These are phyloP conservation scores for Malus orientalis DNA, from an alignment of 306 rosid genomes.

Conservation along the genomic window DNA sequence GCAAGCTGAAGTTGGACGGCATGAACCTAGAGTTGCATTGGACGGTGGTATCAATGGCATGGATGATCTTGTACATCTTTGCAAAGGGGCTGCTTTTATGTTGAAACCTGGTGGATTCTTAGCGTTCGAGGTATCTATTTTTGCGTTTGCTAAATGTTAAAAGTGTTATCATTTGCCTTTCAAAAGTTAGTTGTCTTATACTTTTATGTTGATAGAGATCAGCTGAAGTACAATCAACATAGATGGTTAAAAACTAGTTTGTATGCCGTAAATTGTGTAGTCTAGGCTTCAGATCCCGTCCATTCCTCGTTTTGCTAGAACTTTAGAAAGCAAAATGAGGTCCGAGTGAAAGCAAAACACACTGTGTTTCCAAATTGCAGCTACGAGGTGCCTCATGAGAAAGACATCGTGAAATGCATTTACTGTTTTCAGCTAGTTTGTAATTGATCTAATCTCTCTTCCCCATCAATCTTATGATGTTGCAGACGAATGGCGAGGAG, in stretches of 20 bases:
- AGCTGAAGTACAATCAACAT: background rate
- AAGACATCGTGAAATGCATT: background rate
- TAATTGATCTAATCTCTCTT: constrained; percentile 10
- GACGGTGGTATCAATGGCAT: constrained; percentile 23
- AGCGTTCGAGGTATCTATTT: constrained; percentile 15
- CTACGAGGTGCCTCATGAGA: background rate
- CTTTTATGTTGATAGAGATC: background rate
- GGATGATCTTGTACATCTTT: constrained; percentile 66
- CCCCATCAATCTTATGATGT: constrained; percentile 12
- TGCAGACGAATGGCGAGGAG: constrained; percentile 80
- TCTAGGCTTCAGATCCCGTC: background rate
- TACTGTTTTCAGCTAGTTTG: background rate
- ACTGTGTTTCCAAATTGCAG: too few species aligned
- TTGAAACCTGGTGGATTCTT: constrained; percentile 79
- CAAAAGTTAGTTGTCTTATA: background rate
- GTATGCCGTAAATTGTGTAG: background rate
- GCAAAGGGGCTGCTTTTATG: constrained; percentile 64
- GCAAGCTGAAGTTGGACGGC: constrained; percentile 86
- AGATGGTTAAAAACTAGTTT: background rate
- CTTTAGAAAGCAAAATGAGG: background rate
- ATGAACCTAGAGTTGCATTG: constrained; percentile 61
- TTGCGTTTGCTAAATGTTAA: background rate
- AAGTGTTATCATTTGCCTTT: background rate
- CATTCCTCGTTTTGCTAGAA: background rate
- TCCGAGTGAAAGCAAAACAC: background rate